phyloP scores from a whole-genome alignment of 2,329 filamentous ascomycete genomes.

The Laburnicola sp. region DNA sequence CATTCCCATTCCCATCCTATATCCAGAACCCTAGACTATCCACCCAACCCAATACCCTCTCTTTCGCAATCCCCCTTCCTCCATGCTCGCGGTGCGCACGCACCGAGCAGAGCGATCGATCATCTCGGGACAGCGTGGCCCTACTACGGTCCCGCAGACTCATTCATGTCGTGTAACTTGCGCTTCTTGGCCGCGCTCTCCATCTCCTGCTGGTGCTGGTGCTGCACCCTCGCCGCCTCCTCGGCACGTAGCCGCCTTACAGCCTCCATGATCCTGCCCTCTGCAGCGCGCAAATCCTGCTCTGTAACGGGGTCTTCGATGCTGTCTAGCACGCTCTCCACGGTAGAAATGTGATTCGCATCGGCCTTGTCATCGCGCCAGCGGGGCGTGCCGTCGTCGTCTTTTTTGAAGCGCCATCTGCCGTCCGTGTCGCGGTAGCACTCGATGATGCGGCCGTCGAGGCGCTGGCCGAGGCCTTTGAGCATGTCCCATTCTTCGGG shows the following conservation, averaged over 20 bases:
- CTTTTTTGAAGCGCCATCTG: constrained; percentile 73
- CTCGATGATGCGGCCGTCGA: constrained; percentile 89
- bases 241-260: constrained; percentile 68
- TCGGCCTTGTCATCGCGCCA: constrained; percentile 92
- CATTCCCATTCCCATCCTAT: no score
- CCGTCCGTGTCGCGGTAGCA: constrained; percentile 76
- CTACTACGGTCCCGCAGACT: background rate
- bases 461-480: constrained; percentile 70
- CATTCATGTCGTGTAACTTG: constrained; percentile 32
- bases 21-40: no score
- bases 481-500: constrained; percentile 81
- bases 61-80: no score
- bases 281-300: constrained; percentile 72
- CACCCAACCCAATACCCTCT: no score
- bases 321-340: constrained; percentile 84
- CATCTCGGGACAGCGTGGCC: background rate
- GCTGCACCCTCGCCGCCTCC: constrained; percentile 33
- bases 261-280: constrained; percentile 71
- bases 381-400: constrained; percentile 61
- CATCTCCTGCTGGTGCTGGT: constrained; percentile 20
- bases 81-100: no score
- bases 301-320: constrained; percentile 85
- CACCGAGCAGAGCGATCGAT: background rate
- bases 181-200: constrained; percentile 38
- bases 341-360: constrained; percentile 84